Conservation (phyloP, 2,329 filamentous ascomycete species). For the Nemania diffusa region DNA sequence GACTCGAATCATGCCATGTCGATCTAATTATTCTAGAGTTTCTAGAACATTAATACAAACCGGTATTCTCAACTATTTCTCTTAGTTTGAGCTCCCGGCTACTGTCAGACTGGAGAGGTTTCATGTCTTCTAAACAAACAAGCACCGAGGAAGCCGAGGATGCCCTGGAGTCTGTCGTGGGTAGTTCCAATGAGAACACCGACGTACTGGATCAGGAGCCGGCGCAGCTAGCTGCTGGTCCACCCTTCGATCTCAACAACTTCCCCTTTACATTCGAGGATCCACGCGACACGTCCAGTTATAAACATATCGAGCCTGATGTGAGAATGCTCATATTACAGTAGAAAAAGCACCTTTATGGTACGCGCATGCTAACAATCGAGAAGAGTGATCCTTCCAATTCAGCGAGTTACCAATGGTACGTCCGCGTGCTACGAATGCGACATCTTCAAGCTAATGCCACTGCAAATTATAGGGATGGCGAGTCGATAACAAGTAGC, state of each 20-base stretch:
- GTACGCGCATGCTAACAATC: conserved; percentile 13
- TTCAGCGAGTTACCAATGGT: conserved; percentile 24
- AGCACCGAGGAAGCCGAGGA: conserved; percentile 13
- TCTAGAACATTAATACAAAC: background rate
- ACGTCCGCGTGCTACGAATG: background rate
- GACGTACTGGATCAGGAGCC: conserved; percentile 7
- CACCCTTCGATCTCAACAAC: conserved; percentile 35
- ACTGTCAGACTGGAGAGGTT: conserved; percentile 3
- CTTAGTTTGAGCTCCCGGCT: background rate
- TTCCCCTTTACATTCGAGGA: conserved; percentile 40
- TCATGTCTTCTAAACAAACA: conserved; percentile 29
- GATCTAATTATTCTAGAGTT: background rate
- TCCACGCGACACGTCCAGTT: conserved; percentile 31
- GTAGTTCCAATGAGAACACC: background rate
- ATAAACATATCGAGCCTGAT: conserved; percentile 37
- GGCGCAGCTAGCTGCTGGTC: conserved; percentile 2
- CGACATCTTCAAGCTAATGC: background rate
- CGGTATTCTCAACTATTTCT: background rate
- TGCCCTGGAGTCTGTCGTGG: background rate
- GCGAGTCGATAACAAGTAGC: conserved; percentile 42
- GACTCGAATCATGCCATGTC: background rate
- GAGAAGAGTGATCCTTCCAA: conserved; percentile 33
- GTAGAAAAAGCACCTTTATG: background rate
- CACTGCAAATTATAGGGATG: conserved; percentile 34
- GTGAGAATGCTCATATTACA: conserved; percentile 19